Base-by-base conservation (phyloP, 345 rosid species). In the Moricandia moricandioides region DNA sequence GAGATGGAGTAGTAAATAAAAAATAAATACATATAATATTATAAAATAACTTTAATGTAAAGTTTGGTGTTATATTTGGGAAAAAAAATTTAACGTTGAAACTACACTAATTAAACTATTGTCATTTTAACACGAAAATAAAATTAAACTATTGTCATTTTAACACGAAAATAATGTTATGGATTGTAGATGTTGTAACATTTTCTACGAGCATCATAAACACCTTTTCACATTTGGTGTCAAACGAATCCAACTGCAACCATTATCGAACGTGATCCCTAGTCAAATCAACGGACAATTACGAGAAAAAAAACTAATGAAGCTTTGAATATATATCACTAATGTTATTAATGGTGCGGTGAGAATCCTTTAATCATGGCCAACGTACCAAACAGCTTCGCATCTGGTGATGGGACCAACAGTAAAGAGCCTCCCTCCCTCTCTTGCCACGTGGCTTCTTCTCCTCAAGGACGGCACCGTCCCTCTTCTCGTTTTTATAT, bases 401-500 rank as follows among this genome's bases (percentile, higher is more conserved):
- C 47, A 27, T 73, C 57, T 74, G 78, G 45, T 59, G 73, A 75
- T 75, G 73, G 73, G 73, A 59, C 79, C 68, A 74, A 68, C 11
- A 47, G 7, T n/a, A 49, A 26, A 26, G 10, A 47, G 67, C 27
- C 33, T 49, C 31, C 16, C n/a, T n/a, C n/a, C n/a, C n/a, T n/a
- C n/a, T n/a, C n/a, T 16, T 26, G 69, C 27, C 69, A 75, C 73
- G 79, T 68, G 79, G 52, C 69, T 49, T 68, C 63, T 4, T 68
- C 79, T 61, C 79, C 33, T 27, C 16, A 12, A 61, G 69, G 79
- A 61, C 79, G 73, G 79, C 79, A 75, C 79, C 79, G 79, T 55
- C 74, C 79, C 69, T 59, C 57, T 61, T 75, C 69, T 51, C 29
- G 62, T 1, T 75, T 74, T 45, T 39, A 43, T 65, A 56, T 65